These are phyloP conservation scores for Penicillium goetzii DNA, from an alignment of 495 filamentous ascomycete species.

Conservation along the genomic window DNA sequence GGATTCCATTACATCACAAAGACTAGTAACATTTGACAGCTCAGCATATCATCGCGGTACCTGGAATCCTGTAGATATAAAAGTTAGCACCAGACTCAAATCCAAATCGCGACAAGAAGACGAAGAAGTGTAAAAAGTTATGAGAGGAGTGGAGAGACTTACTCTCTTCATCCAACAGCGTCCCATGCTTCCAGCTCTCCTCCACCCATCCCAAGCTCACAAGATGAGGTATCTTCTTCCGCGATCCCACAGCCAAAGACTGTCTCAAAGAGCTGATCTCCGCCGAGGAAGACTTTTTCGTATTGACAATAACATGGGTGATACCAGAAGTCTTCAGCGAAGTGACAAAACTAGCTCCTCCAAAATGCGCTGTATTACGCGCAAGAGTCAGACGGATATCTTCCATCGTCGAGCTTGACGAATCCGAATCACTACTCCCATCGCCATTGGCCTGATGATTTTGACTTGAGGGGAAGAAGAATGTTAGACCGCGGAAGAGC, in stretches of 20 bases:
- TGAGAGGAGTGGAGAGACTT: conserved; percentile 8
- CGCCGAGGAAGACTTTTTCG: conserved; percentile 21
- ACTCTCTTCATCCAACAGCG: conserved; percentile 80
- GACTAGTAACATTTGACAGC: not conserved
- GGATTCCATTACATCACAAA: not conserved
- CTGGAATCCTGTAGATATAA: not conserved
- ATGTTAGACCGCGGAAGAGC: conserved; percentile 65
- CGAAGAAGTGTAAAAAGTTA: too few relatives aligned
- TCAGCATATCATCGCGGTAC: not conserved
- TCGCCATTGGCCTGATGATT: conserved; percentile 1
- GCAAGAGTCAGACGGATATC: conserved; percentile 31
- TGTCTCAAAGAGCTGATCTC: conserved; percentile 36
- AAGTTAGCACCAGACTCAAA: not conserved
- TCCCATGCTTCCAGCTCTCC: conserved; percentile 77
- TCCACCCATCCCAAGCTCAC: conserved; percentile 75
- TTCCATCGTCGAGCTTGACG: not conserved
- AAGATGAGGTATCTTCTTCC: conserved; percentile 65
- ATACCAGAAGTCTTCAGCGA: conserved; percentile 27
- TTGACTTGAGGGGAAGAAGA: conserved; percentile 52
- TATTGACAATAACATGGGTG: conserved; percentile 43
- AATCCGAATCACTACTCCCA: not conserved
- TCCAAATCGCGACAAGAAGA: too few relatives aligned
- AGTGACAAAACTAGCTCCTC: conserved; percentile 50
- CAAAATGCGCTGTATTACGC: conserved; percentile 63
- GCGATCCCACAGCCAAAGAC: conserved; percentile 28